Conservation (phyloP, 208 protist genomes). For the Angomonas deanei region DNA sequence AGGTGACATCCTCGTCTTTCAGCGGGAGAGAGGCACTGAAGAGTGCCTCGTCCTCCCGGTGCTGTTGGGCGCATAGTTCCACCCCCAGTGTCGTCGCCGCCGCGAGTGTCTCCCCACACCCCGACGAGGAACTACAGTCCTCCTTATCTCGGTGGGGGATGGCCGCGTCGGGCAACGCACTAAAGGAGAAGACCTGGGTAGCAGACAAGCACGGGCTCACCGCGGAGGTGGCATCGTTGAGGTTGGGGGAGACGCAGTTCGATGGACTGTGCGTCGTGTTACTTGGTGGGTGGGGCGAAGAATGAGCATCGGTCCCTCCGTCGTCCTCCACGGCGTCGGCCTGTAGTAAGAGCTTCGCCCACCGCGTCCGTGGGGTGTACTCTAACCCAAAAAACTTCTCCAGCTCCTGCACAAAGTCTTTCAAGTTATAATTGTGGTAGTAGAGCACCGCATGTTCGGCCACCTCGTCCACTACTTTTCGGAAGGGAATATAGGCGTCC, state of each 20-base stretch:
- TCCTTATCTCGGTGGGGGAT: neutral
- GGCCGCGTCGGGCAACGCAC: neutral
- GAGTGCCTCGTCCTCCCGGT: neutral
- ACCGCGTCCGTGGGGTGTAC: constrained; percentile 60
- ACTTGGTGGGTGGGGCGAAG: neutral
- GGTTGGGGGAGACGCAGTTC: neutral
- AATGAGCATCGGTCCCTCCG: too few species aligned
- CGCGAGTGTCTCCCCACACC: neutral
- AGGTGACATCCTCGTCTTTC: neutral
- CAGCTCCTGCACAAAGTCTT: constrained; percentile 73
- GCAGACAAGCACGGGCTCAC: neutral
- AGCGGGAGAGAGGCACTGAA: neutral
- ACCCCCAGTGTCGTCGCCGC: too few species aligned
- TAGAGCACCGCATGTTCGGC: constrained; percentile 75
- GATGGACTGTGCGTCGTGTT: neutral
- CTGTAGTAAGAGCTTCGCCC: constrained; percentile 15
- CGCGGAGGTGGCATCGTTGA: neutral
- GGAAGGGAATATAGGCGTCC: constrained; percentile 47
- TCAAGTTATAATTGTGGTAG: constrained; percentile 69
- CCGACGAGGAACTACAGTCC: neutral
- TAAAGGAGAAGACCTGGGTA: neutral
- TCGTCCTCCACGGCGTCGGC: neutral
- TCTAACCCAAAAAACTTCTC: constrained; percentile 37
- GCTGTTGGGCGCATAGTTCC: too few species aligned
- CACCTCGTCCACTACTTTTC: constrained; percentile 76